Evolutionary conservation across 1,139 yeast genomes (phyloP).

Genomic region (Yamadazyma diddensiae): DNA sequence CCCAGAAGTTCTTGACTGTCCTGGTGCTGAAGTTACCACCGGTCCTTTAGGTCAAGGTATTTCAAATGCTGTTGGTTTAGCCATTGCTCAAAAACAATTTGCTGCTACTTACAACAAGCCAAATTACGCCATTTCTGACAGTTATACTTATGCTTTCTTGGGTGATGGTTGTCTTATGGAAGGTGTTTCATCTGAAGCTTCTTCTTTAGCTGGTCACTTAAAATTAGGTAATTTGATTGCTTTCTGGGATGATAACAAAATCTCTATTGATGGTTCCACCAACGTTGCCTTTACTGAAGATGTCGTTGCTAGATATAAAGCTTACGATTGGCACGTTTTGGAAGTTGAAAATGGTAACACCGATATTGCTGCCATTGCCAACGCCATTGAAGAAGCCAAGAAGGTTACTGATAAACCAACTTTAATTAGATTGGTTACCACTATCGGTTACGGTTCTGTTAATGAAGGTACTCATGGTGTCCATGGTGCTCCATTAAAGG

Average conservation of each 20-base stretch:
- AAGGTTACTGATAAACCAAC: conserved; percentile 83
- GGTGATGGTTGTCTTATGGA: conserved; percentile 99
- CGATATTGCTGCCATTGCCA: conserved; percentile 68
- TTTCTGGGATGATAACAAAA: conserved; percentile 95
- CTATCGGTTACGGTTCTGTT: conserved; percentile 93
- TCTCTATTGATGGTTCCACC: conserved; percentile 96
- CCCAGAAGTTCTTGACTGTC: conserved; percentile 77
- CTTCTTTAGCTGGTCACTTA: conserved; percentile 94
- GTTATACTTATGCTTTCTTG: conserved; percentile 73
- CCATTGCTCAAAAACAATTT: conserved; percentile 88
- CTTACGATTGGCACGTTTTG: conserved; percentile 93
- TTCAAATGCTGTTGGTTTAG: conserved; percentile 94
- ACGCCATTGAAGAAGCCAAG: conserved; percentile 75
- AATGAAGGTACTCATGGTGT: conserved; percentile 86
- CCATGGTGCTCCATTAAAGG: conserved; percentile 96
- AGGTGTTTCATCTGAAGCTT: conserved; percentile 95
- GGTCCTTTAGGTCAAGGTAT: conserved; percentile 99
- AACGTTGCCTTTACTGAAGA: conserved; percentile 92
- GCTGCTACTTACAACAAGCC: conserved; percentile 96
- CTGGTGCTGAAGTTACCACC: conserved; percentile 96
- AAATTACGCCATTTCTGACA: conserved; percentile 65
- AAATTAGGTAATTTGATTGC: conserved; percentile 92
- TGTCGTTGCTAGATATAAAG: conserved; percentile 78
- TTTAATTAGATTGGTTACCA: conserved; percentile 82
- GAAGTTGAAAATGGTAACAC: conserved; percentile 79